Evolutionary conservation across 768 basidiomycete genomes (phyloP), one percentile per base, ranked within the genome.

Genomic region (Multifurca ochricompacta): DNA sequence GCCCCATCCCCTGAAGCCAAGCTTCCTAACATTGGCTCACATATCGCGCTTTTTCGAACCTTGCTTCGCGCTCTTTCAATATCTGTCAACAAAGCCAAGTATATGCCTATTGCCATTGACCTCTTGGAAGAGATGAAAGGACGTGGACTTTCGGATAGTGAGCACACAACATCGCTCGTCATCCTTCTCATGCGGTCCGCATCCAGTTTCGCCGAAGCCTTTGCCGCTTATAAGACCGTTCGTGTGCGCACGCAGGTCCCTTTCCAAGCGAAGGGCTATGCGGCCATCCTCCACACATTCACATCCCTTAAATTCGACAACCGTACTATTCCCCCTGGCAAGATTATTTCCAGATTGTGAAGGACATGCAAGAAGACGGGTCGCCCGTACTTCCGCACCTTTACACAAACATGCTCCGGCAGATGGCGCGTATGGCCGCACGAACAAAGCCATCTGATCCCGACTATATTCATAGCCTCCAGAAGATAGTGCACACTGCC

Each of bases 321-420:
- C 31, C 51, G 42, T 40, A 58, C 60, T 36, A 51, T 59, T 30
- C 65, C 63, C 62, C 62, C 8, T 71, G 67, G 45, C 68, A 72
- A 56, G 73, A 80, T 50, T 90, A 87, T 67, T 82, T 91, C 66
- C 77, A 78, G 50, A 85, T 94, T 47, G 76, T 91, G 53, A 77
- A 75, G 34, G 89, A 92, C 69, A 93, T 94, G 89, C 82, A 79
- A 25, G 67, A 69, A 11, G 77, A 79, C 2, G 85, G 86, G 19
- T 69, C 82, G 48, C 69, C 71, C 9, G 72, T 85, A 50, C 77
- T 80, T 0, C 69, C 74, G 1, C 70, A 78, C 46, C 77, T 85
- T 10, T 90, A 91, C 64, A 83, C 81, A 21, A 78, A 81, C 48
- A 71, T 92, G 54, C 70, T 91, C 18, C 73, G 74, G 31, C 78